A percentile compares a stretch with the other conserved stretches of the same genome.
These are phyloP conservation scores for Diplodia corticola DNA, from an alignment of 2,329 filamentous ascomycete species.

Conservation along the genomic window DNA sequence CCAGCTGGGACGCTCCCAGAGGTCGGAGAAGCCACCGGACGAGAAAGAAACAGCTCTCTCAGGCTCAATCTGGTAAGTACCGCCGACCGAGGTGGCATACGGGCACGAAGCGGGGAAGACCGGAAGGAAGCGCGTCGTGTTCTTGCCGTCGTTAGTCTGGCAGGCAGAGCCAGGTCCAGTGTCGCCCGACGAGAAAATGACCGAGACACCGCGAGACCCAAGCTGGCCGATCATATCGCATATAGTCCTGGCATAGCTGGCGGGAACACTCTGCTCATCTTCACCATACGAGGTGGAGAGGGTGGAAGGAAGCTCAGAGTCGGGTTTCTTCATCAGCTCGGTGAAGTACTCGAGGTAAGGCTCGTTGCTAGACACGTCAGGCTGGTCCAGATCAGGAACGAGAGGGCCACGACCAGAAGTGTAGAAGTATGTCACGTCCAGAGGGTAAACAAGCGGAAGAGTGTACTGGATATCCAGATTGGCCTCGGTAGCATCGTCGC, in stretches of 20 bases:
- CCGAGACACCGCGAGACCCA: constrained; percentile 42
- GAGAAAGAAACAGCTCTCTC: constrained; percentile 44
- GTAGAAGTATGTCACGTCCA: constrained; percentile 50
- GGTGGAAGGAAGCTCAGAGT: constrained; percentile 40
- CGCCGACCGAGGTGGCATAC: constrained; percentile 50
- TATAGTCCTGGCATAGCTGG: constrained; percentile 39
- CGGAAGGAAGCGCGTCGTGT: constrained; percentile 46
- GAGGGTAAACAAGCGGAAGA: constrained; percentile 45
- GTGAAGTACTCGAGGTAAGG: constrained; percentile 47
- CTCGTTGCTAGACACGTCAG: constrained; percentile 45
- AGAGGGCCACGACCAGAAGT: constrained; percentile 49
- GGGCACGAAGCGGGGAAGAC: constrained; percentile 51
- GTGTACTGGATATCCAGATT: constrained; percentile 55
- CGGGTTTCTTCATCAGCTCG: constrained; percentile 35
- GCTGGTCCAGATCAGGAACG: constrained; percentile 51
- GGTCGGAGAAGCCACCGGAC: constrained; percentile 50
- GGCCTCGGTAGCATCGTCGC: constrained; percentile 47
- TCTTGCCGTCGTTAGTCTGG: constrained; percentile 48
- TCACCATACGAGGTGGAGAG: constrained; percentile 44
- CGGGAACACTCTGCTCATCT: constrained; percentile 42
- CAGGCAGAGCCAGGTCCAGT: constrained; percentile 46
- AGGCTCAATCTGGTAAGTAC: constrained; percentile 42
- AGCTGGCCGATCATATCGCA: constrained; percentile 44
- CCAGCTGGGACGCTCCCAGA: constrained; percentile 45
- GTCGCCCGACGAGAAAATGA: constrained; percentile 44